A percentile compares a stretch with the other conserved stretches of the same genome.
Conservation (phyloP, 139 green algal genomes). For the Pedinophyceae sp. region DNA sequence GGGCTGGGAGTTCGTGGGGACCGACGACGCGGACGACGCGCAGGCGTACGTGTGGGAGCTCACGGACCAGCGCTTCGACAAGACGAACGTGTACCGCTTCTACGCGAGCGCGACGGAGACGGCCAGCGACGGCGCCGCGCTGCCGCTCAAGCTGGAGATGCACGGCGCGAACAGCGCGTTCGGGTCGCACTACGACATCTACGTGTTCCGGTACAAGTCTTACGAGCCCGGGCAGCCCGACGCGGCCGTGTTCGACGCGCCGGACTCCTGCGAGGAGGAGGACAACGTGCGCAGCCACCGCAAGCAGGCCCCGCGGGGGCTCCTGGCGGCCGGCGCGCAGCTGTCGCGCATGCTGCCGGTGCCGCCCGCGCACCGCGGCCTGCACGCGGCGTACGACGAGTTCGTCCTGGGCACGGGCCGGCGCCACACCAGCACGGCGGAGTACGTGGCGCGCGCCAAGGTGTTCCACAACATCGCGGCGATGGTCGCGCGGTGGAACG, state of each 20-base stretch:
- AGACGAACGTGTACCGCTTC: neutral
- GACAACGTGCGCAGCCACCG: too few relatives aligned
- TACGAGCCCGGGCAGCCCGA: constrained; percentile 10
- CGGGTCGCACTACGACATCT: constrained; percentile 29
- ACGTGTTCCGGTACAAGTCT: constrained; percentile 14
- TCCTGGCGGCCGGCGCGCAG: constrained; percentile 11
- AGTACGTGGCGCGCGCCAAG: constrained; percentile 18
- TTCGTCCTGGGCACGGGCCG: constrained; percentile 21
- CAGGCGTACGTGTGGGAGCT: neutral
- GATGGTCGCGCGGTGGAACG: constrained; percentile 15
- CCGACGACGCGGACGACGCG: neutral
- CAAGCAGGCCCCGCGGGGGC: constrained; percentile 9
- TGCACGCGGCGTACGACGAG: constrained; percentile 16
- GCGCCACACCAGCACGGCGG: constrained; percentile 12
- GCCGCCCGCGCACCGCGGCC: neutral
- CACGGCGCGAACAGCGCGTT: constrained; percentile 28
- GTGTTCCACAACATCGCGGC: constrained; percentile 13
- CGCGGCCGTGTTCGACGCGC: constrained; percentile 11
- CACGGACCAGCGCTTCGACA: neutral
- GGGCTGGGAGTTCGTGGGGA: neutral
- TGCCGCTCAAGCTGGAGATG: constrained; percentile 21
- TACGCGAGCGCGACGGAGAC: neutral
- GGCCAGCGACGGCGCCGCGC: neutral
- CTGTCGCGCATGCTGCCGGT: neutral
- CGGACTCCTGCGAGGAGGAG: constrained; percentile 8